Evolutionary conservation across 73 alveolate genomes (phyloP).

Genomic region (Paramecium pentaurelia): DNA sequence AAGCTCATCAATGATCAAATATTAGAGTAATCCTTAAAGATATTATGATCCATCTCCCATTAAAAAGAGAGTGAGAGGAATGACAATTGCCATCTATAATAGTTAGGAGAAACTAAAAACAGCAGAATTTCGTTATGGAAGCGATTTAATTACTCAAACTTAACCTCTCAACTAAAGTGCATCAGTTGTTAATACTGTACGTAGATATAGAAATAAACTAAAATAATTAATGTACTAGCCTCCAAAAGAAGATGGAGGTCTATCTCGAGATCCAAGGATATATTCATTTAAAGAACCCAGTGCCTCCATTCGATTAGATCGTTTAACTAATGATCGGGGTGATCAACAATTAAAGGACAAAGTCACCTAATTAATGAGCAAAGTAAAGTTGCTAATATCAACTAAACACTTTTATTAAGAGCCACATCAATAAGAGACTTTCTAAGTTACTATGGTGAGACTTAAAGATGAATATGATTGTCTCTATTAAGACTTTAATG

Average conservation of each 20-base stretch:
- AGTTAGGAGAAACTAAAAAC: constrained; percentile 32
- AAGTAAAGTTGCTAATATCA: not conserved
- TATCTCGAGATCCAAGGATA: constrained; percentile 28
- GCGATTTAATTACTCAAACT: not conserved
- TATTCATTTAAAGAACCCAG: constrained; percentile 41
- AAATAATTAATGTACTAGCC: not conserved
- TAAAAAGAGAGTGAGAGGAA: constrained; percentile 29
- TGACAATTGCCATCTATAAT: constrained; percentile 37
- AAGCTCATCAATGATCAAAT: constrained; percentile 2
- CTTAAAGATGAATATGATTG: constrained; percentile 31
- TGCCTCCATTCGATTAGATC: constrained; percentile 28
- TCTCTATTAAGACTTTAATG: constrained; percentile 19
- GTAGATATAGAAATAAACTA: constrained; percentile 22
- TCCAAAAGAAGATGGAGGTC: not conserved
- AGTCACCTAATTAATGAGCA: not conserved
- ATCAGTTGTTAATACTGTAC: constrained; percentile 12
- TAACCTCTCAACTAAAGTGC: not conserved
- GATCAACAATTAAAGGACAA: not conserved
- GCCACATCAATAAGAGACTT: not conserved
- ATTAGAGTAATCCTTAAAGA: constrained; percentile 4
- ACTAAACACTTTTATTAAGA: constrained; percentile 2
- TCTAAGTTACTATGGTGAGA: not conserved
- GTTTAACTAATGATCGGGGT: not conserved
- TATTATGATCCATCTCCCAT: not conserved
- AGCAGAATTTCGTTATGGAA: not conserved